Evolutionary conservation across 345 rosid species (phyloP).

Genomic region (Eucalyptus melliodora): DNA sequence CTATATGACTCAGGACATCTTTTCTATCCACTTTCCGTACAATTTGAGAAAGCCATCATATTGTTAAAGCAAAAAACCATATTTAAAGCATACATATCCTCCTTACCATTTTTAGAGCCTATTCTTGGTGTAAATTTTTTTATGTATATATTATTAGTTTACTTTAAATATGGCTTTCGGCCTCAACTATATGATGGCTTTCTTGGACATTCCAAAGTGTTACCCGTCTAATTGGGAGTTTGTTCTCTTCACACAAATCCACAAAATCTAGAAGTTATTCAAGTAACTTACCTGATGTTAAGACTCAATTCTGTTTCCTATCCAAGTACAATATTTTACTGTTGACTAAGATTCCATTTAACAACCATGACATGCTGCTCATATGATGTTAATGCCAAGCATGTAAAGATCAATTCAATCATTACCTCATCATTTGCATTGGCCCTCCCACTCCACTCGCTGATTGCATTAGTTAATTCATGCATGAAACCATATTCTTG

Average conservation of each 20-base stretch:
- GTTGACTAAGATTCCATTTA: background rate
- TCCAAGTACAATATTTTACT: background rate
- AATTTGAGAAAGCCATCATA: background rate
- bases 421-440: slow-evolving; percentile 45
- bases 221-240: background rate
- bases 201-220: background rate
- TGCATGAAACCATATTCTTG: slow-evolving; percentile 27
- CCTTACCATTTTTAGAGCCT: background rate
- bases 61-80: background rate
- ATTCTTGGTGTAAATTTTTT: background rate
- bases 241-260: background rate
- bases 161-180: background rate
- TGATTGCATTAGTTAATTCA: slow-evolving; percentile 8
- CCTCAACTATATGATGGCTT: background rate
- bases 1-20: background rate
- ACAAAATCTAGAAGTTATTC: background rate
- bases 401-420: background rate
- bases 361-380: background rate
- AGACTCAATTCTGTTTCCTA: background rate
- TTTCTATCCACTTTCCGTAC: background rate
- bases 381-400: background rate
- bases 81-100: background rate
- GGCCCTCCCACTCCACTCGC: slow-evolving; percentile 21
- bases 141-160: background rate
- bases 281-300: background rate